Evolutionary conservation across 169 alveolate genomes (phyloP), one percentile per base, ranked within the genome.

Genomic region (Plasmodium coatneyi): DNA sequence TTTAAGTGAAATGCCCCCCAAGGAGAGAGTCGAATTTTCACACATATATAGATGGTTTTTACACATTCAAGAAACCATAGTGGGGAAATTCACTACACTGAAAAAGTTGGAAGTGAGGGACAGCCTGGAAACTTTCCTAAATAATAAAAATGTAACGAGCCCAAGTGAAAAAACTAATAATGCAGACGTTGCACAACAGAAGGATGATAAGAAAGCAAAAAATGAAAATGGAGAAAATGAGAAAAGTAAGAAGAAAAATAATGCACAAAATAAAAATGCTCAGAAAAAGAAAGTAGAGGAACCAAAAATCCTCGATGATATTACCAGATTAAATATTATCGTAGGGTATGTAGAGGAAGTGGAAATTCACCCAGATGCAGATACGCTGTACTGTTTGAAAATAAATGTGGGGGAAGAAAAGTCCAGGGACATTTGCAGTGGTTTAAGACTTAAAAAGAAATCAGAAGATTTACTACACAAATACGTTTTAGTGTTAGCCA

Each of bases 401-500:
- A 82, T 96, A 49, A 96, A 96, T 83, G 74, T 96, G 16, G 97
- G 97, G 16, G 95, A 95, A 54, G 92, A 94, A 19, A 95, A 96
- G 74, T 49, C 94, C 66, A 92, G 97, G 32, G 95, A 95, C 66
- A 97, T 97, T 39, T 96, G 97, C 60, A 95, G 98, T 30, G 98
- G 98, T 3, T 96, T 97, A 71, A 95, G 96, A 30, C 96, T 84
- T 76, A 92, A 92, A 81, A 93, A 96, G 36, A 92, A 92, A 22
- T 96, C 97, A 36, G 98, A 96, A 36, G 95, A 96, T 71, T 95
- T 96, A 70, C 71, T 97, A 71, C 92, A 96, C 52, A 92, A 97
- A 52, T 93, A 96, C 54, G 98, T 97, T 60, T 95, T 97, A 56
- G 98, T 97, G 36, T 93, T 97, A 46, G 95, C 98, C 22, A 97